Percentiles rank a stretch among this genome's conserved stretches.
These are phyloP conservation scores for Kluyveromyces wickerhamii DNA, from an alignment of 805 yeast genomes.

Conservation along the genomic window DNA sequence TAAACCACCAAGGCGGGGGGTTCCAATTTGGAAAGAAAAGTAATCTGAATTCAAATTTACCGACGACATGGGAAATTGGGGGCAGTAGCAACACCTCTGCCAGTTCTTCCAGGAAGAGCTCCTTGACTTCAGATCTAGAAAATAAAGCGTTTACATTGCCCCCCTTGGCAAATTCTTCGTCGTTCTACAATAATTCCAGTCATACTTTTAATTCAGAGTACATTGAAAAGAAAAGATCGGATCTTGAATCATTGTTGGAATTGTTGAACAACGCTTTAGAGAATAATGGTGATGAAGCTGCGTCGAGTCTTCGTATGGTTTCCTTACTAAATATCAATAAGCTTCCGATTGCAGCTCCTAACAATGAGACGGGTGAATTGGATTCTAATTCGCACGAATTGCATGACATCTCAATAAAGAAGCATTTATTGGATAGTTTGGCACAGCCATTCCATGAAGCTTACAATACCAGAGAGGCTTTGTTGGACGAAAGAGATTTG, in stretches of 20 bases:
- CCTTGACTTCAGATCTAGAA: constrained; percentile 1
- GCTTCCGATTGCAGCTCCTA: constrained; percentile 18
- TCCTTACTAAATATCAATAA: constrained; percentile 28
- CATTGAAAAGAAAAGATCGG: constrained; percentile 20
- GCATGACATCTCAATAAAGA: constrained; percentile 16
- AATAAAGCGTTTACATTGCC: too few species aligned
- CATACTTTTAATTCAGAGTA: constrained; percentile 10
- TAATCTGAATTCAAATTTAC: too few species aligned
- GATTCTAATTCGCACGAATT: constrained; percentile 7
- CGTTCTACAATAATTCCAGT: constrained; percentile 8
- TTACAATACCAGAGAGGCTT: constrained; percentile 15
- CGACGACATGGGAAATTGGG: constrained; percentile 5
- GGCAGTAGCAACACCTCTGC: constrained; percentile 1
- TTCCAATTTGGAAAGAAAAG: too few species aligned
- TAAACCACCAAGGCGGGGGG: too few species aligned
- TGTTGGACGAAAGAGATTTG: constrained; percentile 13
- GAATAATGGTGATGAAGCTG: constrained; percentile 23
- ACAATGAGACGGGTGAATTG: constrained; percentile 6
- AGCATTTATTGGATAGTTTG: constrained; percentile 24
- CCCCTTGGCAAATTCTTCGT: not conserved
- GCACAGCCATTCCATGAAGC: constrained; percentile 31
- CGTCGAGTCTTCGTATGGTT: constrained; percentile 27
- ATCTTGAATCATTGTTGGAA: constrained; percentile 23
- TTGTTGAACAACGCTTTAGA: constrained; percentile 28
- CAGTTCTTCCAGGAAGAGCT: constrained; percentile 3